A percentile compares a stretch with the other conserved stretches of the same genome.
Evolutionary conservation across 176 grass and related monocot genomes (phyloP).

Genomic region (Avena atlantica): DNA sequence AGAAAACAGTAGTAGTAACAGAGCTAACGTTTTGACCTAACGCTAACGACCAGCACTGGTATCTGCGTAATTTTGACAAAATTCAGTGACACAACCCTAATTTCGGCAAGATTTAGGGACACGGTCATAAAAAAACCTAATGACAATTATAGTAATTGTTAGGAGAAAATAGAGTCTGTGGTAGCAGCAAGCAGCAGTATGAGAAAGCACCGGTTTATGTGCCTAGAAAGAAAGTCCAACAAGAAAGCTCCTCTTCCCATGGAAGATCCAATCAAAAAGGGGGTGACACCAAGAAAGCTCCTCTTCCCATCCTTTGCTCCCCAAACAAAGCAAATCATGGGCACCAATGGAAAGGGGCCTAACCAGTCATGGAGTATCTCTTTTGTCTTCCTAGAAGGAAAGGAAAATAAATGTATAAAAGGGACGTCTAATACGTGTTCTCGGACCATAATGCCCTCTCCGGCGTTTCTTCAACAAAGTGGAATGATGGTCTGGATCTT

Average conservation of each 20-base stretch:
- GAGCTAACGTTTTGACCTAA: no score
- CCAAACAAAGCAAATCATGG: background rate
- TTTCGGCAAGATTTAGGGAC: no score
- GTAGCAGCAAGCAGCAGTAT: background rate
- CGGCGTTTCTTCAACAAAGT: constrained; percentile 35
- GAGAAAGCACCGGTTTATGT: background rate
- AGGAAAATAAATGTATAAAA: background rate
- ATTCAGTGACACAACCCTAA: no score
- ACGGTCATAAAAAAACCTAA: no score
- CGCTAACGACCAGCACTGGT: no score
- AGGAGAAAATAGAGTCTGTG: no score
- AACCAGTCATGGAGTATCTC: constrained; percentile 6
- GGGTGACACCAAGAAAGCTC: background rate
- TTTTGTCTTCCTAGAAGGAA: constrained; percentile 1
- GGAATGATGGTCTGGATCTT: constrained; percentile 39
- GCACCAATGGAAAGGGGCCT: background rate
- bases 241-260: background rate
- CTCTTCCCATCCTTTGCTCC: background rate
- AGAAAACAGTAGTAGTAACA: no score
- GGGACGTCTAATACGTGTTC: background rate
- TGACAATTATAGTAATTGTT: no score
- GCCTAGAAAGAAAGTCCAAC: no score
- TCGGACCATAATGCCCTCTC: constrained; percentile 15
- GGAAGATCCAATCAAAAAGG: background rate
- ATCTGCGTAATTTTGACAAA: no score